phyloP scores from a whole-genome alignment of 192 early-diverging fungal genomes.

The Backusella tuberculispora region DNA sequence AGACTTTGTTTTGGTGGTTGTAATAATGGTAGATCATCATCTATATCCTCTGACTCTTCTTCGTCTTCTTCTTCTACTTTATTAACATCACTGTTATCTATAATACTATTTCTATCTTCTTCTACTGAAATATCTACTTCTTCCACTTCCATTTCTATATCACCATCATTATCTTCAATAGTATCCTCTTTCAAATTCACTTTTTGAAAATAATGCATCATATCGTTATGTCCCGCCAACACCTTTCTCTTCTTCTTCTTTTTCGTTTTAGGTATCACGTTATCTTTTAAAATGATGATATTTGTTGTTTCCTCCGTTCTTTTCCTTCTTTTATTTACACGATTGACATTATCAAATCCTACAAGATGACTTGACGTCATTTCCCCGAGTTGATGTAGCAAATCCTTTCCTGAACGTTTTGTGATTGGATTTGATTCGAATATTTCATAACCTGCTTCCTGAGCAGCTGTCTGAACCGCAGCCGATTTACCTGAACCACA shows the following conservation, averaged over 20 bases:
- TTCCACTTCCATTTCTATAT: neutral
- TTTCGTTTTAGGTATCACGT: neutral
- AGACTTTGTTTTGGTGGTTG: constrained; percentile 60
- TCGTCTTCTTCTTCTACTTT: neutral
- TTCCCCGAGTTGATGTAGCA: constrained; percentile 65
- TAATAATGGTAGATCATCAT: neutral
- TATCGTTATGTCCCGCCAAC: constrained; percentile 9
- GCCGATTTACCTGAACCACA: constrained; percentile 76
- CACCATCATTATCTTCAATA: neutral
- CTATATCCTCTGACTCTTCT: neutral
- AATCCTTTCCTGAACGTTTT: constrained; percentile 72
- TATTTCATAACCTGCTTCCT: constrained; percentile 73
- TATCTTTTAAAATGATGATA: neutral
- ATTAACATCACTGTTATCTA: neutral
- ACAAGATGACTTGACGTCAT: constrained; percentile 80
- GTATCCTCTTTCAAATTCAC: neutral
- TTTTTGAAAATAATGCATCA: neutral
- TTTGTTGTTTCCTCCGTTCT: too few relatives aligned
- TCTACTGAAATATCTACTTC: neutral
- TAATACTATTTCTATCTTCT: neutral
- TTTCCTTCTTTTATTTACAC: neutral
- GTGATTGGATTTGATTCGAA: constrained; percentile 75
- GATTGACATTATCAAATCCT: constrained; percentile 36
- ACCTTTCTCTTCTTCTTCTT: constrained; percentile 4
- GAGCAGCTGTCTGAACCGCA: constrained; percentile 71